Conservation (phyloP, 345 rosid genomes). For the Dipteronia dyeriana region DNA sequence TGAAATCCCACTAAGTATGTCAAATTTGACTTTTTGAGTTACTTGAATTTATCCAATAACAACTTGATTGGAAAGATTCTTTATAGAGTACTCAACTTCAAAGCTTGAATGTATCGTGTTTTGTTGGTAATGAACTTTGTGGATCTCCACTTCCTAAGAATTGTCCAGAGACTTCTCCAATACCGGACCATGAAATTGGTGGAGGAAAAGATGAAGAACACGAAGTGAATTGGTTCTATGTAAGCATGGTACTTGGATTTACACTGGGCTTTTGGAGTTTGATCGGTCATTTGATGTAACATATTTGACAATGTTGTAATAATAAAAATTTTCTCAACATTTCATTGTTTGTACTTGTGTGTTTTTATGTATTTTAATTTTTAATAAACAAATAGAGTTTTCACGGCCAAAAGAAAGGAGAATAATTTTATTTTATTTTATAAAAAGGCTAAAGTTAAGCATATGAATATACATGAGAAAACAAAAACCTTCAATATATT, state of each 20-base stretch:
- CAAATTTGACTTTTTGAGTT: constrained; percentile 16
- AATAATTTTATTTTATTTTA: too few relatives aligned
- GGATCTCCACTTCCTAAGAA: neutral
- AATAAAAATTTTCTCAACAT: neutral
- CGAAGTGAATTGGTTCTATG: too few relatives aligned
- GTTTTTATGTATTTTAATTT: too few relatives aligned
- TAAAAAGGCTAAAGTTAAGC: too few relatives aligned
- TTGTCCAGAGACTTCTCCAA: neutral
- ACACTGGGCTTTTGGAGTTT: too few relatives aligned
- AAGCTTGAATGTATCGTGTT: neutral
- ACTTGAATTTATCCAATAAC: neutral
- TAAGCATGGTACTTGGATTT: too few relatives aligned
- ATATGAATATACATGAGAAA: too few relatives aligned
- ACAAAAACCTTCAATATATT: too few relatives aligned
- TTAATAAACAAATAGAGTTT: too few relatives aligned
- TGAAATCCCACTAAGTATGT: constrained; percentile 20
- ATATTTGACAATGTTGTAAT: neutral
- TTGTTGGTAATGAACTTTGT: neutral
- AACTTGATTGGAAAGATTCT: constrained; percentile 23
- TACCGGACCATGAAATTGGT: neutral
- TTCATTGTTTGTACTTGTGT: neutral
- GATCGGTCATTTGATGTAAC: neutral
- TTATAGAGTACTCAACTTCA: constrained; percentile 13
- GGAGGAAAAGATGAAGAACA: neutral
- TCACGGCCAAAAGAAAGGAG: too few relatives aligned